Evolutionary conservation across 2,329 filamentous ascomycete genomes (phyloP).

Genomic region (Aphanoascus verrucosus): DNA sequence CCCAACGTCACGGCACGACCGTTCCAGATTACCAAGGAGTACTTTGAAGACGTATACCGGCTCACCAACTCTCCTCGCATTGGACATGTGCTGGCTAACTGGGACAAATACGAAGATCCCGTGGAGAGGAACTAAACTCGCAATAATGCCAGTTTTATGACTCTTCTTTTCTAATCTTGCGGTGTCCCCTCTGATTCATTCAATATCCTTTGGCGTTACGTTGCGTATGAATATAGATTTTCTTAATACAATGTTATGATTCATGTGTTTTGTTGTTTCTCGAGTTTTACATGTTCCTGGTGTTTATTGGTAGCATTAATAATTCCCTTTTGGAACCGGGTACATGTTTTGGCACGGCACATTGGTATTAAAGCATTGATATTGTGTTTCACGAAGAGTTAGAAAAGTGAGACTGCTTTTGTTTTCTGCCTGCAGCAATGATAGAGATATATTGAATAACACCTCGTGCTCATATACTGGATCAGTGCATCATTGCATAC

Average conservation of each 20-base stretch:
- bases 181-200: neutral
- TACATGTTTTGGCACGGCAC: neutral
- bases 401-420: too few species aligned
- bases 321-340: neutral
- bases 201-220: neutral
- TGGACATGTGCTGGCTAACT: conserved; percentile 60
- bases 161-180: neutral
- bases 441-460: too few species aligned
- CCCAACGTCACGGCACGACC: conserved; percentile 95
- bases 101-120: conserved; percentile 56
- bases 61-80: conserved; percentile 66
- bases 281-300: neutral
- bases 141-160: neutral
- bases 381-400: too few species aligned
- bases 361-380: too few species aligned
- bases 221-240: neutral
- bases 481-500: too few species aligned
- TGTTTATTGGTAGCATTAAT: neutral
- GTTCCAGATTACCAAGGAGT: conserved; percentile 93
- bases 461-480: too few species aligned
- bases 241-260: conserved; percentile 10
- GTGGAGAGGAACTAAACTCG: conserved; percentile 3
- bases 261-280: neutral
- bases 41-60: conserved; percentile 97
- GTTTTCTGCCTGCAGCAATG: too few species aligned